Conservation (phyloP, 257 asterid genomes). For the Fraxinus cuspidata region DNA sequence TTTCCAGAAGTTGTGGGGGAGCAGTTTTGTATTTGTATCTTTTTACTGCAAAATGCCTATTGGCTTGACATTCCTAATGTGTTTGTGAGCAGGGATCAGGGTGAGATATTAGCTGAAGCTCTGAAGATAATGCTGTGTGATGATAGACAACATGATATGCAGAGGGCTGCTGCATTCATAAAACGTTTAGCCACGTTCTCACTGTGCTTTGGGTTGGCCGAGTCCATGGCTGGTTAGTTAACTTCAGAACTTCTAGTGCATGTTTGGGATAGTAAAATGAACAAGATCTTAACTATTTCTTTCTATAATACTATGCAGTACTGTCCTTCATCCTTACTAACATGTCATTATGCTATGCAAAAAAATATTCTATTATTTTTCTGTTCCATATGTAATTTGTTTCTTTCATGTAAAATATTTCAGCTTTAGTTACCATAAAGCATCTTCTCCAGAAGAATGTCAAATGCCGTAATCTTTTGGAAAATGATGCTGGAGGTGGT, state of each 20-base stretch:
- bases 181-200: slow-evolving; percentile 84
- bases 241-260: not conserved
- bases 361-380: not conserved
- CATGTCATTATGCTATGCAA: not conserved
- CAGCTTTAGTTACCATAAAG: slow-evolving; percentile 85
- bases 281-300: not conserved
- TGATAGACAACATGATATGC: slow-evolving; percentile 96
- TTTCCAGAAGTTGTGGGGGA: not conserved
- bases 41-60: slow-evolving; percentile 3
- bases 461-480: slow-evolving; percentile 86
- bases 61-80: slow-evolving; percentile 19
- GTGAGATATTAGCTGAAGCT: slow-evolving; percentile 88
- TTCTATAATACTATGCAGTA: not conserved
- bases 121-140: slow-evolving; percentile 88
- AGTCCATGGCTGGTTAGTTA: slow-evolving; percentile 84
- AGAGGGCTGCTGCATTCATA: slow-evolving; percentile 94
- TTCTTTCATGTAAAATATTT: slow-evolving; percentile 24
- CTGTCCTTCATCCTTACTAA: not conserved
- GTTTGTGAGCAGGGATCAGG: slow-evolving; percentile 67
- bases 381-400: slow-evolving; percentile 3
- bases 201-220: slow-evolving; percentile 77
- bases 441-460: slow-evolving; percentile 84
- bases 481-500: slow-evolving; percentile 96
- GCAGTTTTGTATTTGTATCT: not conserved
- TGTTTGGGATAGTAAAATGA: not conserved